These are phyloP conservation scores for Pseudogymnoascus sp. DNA, from an alignment of 2,329 filamentous ascomycete genomes.

Conservation along the genomic window DNA sequence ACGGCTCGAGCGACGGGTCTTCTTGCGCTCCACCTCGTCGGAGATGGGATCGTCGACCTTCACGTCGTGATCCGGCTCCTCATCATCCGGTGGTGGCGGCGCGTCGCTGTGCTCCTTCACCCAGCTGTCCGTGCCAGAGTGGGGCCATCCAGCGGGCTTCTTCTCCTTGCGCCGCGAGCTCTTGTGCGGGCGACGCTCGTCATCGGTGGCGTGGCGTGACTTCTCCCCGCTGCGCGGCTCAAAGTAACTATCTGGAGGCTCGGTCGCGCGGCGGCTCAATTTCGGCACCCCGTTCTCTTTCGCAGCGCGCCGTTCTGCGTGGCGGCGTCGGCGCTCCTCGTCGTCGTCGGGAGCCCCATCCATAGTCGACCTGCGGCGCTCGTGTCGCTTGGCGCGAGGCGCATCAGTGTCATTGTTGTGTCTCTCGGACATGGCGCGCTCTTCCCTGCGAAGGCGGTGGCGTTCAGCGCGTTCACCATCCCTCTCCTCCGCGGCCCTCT, in stretches of 20 bases:
- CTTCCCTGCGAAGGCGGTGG: slow-evolving; percentile 36
- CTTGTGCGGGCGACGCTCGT: slow-evolving; percentile 21
- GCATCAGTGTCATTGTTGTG: slow-evolving; percentile 39
- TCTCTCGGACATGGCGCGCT: slow-evolving; percentile 40
- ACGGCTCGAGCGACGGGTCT: slow-evolving; percentile 23
- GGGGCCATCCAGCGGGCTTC: slow-evolving; percentile 46
- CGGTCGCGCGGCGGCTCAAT: slow-evolving; percentile 35
- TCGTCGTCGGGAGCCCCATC: slow-evolving; percentile 41
- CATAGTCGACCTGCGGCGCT: slow-evolving; percentile 40
- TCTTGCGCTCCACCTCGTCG: slow-evolving; percentile 25
- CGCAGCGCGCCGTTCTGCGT: slow-evolving; percentile 42
- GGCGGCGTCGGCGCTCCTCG: slow-evolving; percentile 44
- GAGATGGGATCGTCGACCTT: slow-evolving; percentile 19
- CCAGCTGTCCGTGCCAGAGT: slow-evolving; percentile 57
- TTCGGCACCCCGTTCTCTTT: slow-evolving; percentile 32
- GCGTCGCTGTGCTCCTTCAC: slow-evolving; percentile 57
- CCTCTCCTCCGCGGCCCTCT: slow-evolving; percentile 32
- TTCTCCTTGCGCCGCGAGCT: slow-evolving; percentile 23
- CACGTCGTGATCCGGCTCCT: slow-evolving; percentile 15
- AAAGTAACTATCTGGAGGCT: slow-evolving; percentile 37
- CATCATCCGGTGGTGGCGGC: slow-evolving; percentile 44
- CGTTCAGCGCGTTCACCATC: slow-evolving; percentile 41
- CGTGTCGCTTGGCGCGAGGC: slow-evolving; percentile 32
- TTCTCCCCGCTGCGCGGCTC: slow-evolving; percentile 37
- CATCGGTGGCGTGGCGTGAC: slow-evolving; percentile 27